Evolutionary conservation across 2,329 filamentous ascomycete genomes (phyloP).

Genomic region (Mycogone perniciosa): DNA sequence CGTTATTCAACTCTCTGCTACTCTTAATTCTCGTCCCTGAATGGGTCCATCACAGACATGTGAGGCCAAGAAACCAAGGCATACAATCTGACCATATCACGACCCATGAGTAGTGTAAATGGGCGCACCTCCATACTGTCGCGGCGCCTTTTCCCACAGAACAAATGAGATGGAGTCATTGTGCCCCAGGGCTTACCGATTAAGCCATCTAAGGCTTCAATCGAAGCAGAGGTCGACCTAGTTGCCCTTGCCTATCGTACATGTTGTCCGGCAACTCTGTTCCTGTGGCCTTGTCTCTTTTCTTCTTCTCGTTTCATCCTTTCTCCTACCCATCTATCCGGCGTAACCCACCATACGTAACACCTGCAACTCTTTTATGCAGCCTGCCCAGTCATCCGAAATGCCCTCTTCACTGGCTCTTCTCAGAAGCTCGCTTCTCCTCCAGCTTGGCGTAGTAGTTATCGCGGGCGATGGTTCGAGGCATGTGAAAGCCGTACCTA

Average conservation of each 20-base stretch:
- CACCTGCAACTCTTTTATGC: constrained; percentile 1
- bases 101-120: no score
- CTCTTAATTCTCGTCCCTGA: no score
- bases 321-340: not conserved
- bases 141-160: not conserved
- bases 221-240: constrained; percentile 6
- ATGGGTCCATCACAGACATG: no score
- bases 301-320: not conserved
- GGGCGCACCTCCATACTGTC: no score
- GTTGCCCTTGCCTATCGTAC: constrained; percentile 3
- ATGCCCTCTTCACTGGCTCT: constrained; percentile 20
- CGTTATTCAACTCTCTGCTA: no score
- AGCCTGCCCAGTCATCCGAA: not conserved
- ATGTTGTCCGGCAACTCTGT: constrained; percentile 1
- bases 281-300: constrained; percentile 1
- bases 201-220: not conserved
- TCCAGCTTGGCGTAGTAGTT: constrained; percentile 53
- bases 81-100: not conserved
- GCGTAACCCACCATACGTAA: not conserved
- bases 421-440: constrained; percentile 44
- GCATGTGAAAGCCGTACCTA: constrained; percentile 59
- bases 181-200: constrained; percentile 2
- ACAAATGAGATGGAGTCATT: not conserved
- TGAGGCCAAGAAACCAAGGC: no score
- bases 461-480: constrained; percentile 53